A percentile compares a stretch with the other conserved stretches of the same genome.
These are phyloP conservation scores for Botrytis hyacinthi DNA, from an alignment of 2,329 filamentous ascomycete species.

Conservation along the genomic window DNA sequence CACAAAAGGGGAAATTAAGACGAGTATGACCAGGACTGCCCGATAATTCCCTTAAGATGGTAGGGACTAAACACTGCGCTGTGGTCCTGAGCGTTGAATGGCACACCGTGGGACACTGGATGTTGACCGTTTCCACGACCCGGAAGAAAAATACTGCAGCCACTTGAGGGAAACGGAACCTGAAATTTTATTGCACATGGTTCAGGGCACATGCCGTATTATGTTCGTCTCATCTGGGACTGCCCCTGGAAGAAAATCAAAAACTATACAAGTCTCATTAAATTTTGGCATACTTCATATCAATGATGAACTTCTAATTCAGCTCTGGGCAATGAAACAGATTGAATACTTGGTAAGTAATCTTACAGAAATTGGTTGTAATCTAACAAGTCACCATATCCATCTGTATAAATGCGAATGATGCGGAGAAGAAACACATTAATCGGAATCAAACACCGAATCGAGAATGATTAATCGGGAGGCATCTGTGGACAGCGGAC, in stretches of 20 bases:
- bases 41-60: background rate
- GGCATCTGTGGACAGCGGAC: background rate
- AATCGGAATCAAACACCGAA: background rate
- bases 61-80: background rate
- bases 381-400: background rate
- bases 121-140: background rate
- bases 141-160: too few relatives aligned
- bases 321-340: background rate
- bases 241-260: fast-evolving
- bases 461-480: background rate
- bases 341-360: background rate
- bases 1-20: background rate
- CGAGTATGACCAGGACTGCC: background rate
- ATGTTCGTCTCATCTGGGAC: fast-evolving
- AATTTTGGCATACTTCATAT: background rate
- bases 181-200: fast-evolving
- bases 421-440: background rate
- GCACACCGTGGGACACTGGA: background rate
- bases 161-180: too few relatives aligned
- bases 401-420: background rate
- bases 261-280: background rate
- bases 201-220: background rate
- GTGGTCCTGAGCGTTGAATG: background rate
- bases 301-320: background rate
- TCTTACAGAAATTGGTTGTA: too few relatives aligned